Evolutionary conservation across 1,284 basidiomycete genomes (phyloP), one percentile per base, ranked within the genome.

Genomic region (Wolfiporia cocos): DNA sequence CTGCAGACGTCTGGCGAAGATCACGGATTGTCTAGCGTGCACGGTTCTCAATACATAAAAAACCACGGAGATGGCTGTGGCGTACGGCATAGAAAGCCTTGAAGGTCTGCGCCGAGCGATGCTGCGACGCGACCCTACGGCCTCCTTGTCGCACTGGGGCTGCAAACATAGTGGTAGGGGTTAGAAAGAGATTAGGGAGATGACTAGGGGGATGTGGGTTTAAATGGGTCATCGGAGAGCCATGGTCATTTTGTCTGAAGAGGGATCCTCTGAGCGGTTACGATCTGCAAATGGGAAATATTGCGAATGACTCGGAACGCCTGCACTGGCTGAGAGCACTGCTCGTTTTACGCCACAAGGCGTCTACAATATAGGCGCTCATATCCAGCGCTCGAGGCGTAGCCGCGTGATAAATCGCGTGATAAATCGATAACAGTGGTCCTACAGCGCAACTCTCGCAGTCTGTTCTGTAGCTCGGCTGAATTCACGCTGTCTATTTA

Each of bases 51-150:
- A 22, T 0, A 11, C 20, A 48, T 24, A 48, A 37, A 24, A n/a
- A 29, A 20, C 17, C 21, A 31, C 18, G 17, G 15, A 10, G 28
- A 7, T 17, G 34, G 21, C 28, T 17, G 34, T 22, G 11, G 23
- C 72, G 37, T 48, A 85, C 82, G 18, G 81, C 78, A 55, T 81
- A 81, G 51, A 73, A 78, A 9, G 81, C 78, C 47, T 67, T 76
- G 62, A 71, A 73, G 2, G 74, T 67, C 48, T 60, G 58, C 5
- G 53, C 59, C 5, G 57, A 62, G 33, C 54, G 56, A 23, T 50
- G 49, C 1, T 41, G 33, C 5, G 32, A 11, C 23, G 37, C 34
- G 10, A 49, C 28, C 33, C 20, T 43, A 10, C 49, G 44, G 34
- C 41, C 41, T 20, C 45, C 26, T 3, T 49, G 30, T 21, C 54